Conservation (phyloP, 2,329 filamentous ascomycete species). For the Karstenula rhodostoma region DNA sequence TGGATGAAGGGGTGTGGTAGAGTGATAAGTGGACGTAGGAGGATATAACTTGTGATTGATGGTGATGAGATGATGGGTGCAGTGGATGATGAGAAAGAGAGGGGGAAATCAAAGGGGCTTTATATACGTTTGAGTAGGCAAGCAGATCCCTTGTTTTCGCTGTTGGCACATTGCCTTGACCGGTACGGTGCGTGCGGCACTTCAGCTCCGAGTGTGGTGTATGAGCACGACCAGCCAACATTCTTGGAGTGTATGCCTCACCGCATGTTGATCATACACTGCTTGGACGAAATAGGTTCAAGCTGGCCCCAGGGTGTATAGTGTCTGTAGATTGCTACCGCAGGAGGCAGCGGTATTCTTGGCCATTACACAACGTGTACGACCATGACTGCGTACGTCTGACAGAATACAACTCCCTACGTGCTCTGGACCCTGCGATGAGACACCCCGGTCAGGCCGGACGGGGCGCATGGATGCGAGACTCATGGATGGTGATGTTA, state of each 20-base stretch:
- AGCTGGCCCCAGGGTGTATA: not conserved
- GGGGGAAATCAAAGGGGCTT: not conserved
- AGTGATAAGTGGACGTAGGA: not conserved
- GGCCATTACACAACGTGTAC: not conserved
- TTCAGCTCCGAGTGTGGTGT: not conserved
- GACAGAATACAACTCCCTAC: not conserved
- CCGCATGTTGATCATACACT: not conserved
- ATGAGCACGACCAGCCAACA: not conserved
- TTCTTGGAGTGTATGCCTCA: not conserved
- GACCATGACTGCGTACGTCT: not conserved
- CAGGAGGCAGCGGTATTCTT: not conserved
- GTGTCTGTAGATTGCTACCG: not conserved
- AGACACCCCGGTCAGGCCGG: not conserved
- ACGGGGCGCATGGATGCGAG: not conserved
- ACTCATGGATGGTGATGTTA: not conserved
- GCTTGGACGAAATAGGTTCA: not conserved
- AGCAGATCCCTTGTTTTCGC: not conserved
- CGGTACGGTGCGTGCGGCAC: no score
- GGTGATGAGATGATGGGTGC: not conserved
- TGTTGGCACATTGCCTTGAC: not conserved
- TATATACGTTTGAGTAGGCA: not conserved
- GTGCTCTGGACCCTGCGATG: not conserved
- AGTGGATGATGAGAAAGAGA: not conserved
- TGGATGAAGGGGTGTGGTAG: conserved; percentile 1
- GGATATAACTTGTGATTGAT: not conserved